phyloP scores from a whole-genome alignment of 2,329 filamentous ascomycete genomes.

The Cladobotryum protrusum region DNA sequence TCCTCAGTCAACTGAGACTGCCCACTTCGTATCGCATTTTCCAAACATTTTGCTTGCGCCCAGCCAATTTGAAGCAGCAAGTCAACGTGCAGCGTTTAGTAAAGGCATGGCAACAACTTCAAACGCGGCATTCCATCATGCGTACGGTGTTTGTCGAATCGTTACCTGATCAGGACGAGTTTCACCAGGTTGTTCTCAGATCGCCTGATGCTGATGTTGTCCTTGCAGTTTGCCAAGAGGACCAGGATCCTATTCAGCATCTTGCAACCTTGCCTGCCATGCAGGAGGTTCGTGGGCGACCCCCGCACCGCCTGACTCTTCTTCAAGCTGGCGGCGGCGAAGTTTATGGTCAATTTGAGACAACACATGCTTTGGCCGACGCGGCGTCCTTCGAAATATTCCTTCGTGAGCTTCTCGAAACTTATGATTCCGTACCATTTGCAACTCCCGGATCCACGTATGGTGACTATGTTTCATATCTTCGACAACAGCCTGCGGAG shows the following conservation, averaged over 20 bases:
- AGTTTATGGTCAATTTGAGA: not conserved
- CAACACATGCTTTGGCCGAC: not conserved
- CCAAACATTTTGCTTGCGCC: not conserved
- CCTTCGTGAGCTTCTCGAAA: not conserved
- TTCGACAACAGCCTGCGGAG: not conserved
- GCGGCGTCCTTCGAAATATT: not conserved
- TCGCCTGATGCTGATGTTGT: not conserved
- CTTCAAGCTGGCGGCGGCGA: not conserved
- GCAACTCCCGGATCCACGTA: not conserved
- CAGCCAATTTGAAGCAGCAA: too few species aligned
- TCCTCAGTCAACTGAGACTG: not conserved
- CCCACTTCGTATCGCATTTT: not conserved
- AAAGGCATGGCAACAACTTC: not conserved
- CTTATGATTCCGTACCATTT: not conserved
- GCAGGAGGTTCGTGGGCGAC: not conserved
- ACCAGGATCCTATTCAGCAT: not conserved
- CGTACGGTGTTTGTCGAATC: not conserved
- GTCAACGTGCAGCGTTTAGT: not conserved
- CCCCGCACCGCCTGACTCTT: not conserved
- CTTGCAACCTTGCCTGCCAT: not conserved
- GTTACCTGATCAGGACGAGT: not conserved
- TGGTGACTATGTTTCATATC: not conserved
- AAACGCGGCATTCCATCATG: not conserved
- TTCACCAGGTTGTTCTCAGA: constrained; percentile 1
- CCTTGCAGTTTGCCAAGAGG: not conserved